A percentile compares a stretch with the other conserved stretches of the same genome.
Evolutionary conservation across 2,329 filamentous ascomycete species (phyloP).

Genomic region (Talaromyces sp.): DNA sequence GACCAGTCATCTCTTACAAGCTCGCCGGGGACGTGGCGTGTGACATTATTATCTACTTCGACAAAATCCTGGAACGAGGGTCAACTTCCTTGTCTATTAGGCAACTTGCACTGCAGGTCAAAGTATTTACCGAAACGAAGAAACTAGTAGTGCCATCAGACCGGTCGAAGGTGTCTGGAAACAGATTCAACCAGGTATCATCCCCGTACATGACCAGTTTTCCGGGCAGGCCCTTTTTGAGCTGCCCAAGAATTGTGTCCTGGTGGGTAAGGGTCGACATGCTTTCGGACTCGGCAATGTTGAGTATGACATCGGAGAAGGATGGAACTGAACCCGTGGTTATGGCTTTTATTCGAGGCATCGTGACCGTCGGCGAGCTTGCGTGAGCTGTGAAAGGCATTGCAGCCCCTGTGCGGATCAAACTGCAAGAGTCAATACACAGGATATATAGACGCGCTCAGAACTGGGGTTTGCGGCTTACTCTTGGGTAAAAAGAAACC

Average conservation of each 20-base stretch:
- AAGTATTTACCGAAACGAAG: constrained; percentile 77
- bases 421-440: constrained; percentile 42
- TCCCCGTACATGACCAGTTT: constrained; percentile 94
- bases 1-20: constrained; percentile 77
- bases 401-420: constrained; percentile 77
- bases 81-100: constrained; percentile 6
- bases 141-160: constrained; percentile 94
- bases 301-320: constrained; percentile 93
- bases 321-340: constrained; percentile 98
- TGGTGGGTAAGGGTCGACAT: constrained; percentile 80
- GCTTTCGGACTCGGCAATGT: constrained; percentile 90
- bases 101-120: neutral
- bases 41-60: constrained; percentile 97
- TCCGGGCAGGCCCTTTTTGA: constrained; percentile 64
- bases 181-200: constrained; percentile 96
- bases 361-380: constrained; percentile 93
- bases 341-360: constrained; percentile 95
- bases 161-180: constrained; percentile 79
- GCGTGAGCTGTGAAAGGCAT: constrained; percentile 94
- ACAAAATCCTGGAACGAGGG: constrained; percentile 71
- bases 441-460: neutral
- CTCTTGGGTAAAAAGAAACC: constrained; percentile 85
- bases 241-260: constrained; percentile 93
- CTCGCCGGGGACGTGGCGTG: constrained; percentile 75
- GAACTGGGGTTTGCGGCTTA: constrained; percentile 32